A percentile compares a stretch with the other conserved stretches of the same genome.
Conservation (phyloP, 805 yeast species). For the Tetrapisispora namnaoensis region DNA sequence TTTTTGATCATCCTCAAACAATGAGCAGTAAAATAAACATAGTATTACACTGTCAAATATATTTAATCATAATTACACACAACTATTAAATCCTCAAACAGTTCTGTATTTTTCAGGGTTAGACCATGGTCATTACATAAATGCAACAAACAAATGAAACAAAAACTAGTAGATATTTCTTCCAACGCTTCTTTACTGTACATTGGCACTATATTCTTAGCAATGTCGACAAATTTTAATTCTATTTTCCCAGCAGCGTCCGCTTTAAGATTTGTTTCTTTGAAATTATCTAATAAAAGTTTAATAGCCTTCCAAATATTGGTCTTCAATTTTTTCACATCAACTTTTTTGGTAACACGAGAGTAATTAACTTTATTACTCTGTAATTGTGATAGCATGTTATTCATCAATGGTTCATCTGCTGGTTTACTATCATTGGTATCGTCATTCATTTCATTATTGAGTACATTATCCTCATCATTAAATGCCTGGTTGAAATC, state of each 20-base stretch:
- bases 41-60: not conserved
- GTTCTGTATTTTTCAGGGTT: conserved; percentile 39
- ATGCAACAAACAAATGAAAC: conserved; percentile 74
- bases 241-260: conserved; percentile 3
- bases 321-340: conserved; percentile 61
- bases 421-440: conserved; percentile 5
- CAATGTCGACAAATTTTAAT: conserved; percentile 37
- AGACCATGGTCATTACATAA: conserved; percentile 81
- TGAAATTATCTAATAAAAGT: conserved; percentile 4
- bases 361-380: conserved; percentile 45
- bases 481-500: conserved; percentile 31
- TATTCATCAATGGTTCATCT: conserved; percentile 2
- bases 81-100: conserved; percentile 22
- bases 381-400: conserved; percentile 1
- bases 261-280: conserved; percentile 3
- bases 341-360: conserved; percentile 67
- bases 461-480: conserved; percentile 23
- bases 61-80: conserved; percentile 4
- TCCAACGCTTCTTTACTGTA: conserved; percentile 48
- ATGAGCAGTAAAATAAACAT: too few relatives aligned
- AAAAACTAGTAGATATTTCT: conserved; percentile 76
- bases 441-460: conserved; percentile 15
- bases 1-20: not conserved
- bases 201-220: conserved; percentile 38
- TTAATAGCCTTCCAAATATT: conserved; percentile 59